phyloP scores from a whole-genome alignment of 1,139 yeast species.

The Geotrichum cucujoidarum region DNA sequence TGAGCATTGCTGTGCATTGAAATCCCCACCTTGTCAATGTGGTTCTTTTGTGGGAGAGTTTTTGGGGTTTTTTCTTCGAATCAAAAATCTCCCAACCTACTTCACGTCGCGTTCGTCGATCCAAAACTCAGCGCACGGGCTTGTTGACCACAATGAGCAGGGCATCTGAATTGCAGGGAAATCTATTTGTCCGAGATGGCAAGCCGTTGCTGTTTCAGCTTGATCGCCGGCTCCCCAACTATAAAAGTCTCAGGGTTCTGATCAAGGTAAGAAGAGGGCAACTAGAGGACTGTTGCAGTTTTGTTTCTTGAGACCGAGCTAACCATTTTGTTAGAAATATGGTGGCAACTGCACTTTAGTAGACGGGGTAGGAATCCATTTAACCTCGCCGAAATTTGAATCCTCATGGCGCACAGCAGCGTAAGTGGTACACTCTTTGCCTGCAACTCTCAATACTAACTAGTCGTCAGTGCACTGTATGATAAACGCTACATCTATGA shows the following conservation, averaged over 20 bases:
- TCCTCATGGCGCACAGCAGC: not conserved
- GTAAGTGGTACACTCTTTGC: not conserved
- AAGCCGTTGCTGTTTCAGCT: not conserved
- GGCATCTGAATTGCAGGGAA: not conserved
- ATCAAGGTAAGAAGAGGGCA: not conserved
- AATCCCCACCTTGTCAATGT: too few species aligned
- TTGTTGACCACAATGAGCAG: too few species aligned
- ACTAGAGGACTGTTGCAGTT: not conserved
- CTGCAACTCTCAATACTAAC: too few species aligned
- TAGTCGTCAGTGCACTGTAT: not conserved
- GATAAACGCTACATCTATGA: not conserved
- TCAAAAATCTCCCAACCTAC: not conserved
- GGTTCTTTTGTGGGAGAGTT: too few species aligned
- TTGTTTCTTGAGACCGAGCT: not conserved
- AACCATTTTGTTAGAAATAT: not conserved
- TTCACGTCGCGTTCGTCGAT: not conserved
- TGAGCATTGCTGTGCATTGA: too few species aligned
- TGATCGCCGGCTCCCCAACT: not conserved
- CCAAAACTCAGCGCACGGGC: too few species aligned
- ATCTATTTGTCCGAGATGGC: not conserved
- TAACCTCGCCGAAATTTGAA: not conserved
- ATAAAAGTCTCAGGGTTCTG: not conserved
- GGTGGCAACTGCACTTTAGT: not conserved
- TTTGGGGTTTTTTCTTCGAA: not conserved
- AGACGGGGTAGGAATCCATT: not conserved